A percentile compares a stretch with the other conserved stretches of the same genome.
phyloP scores from a whole-genome alignment of 2,329 filamentous ascomycete genomes.

The Coniochaeta hoffmannii region DNA sequence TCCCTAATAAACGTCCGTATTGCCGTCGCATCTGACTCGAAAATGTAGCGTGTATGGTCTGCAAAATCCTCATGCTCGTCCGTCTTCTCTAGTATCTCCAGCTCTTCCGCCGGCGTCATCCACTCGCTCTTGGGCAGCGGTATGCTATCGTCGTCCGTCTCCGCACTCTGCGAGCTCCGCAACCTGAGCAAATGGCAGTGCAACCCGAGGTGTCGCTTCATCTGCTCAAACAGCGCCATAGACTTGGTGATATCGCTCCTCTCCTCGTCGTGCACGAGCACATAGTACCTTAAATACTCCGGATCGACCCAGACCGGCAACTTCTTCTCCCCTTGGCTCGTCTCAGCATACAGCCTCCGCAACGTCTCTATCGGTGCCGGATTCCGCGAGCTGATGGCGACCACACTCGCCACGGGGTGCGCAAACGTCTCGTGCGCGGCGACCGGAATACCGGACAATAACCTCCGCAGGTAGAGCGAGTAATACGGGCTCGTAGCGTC shows the following conservation, averaged over 20 bases:
- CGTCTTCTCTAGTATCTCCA: constrained; percentile 63
- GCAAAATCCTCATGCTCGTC: constrained; percentile 64
- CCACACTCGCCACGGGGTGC: constrained; percentile 89
- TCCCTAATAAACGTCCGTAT: constrained; percentile 87
- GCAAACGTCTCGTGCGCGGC: constrained; percentile 87
- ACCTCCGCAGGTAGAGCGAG: constrained; percentile 71
- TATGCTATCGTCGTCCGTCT: constrained; percentile 87
- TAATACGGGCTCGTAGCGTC: constrained; percentile 70
- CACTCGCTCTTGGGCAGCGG: constrained; percentile 77
- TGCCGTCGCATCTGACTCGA: constrained; percentile 84
- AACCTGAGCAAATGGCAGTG: constrained; percentile 89
- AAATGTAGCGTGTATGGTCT: constrained; percentile 70
- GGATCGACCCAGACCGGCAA: constrained; percentile 82
- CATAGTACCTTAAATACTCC: constrained; percentile 92
- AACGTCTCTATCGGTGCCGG: constrained; percentile 79
- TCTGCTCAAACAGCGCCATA: constrained; percentile 88
- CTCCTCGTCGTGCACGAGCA: constrained; percentile 94
- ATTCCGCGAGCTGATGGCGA: constrained; percentile 89
- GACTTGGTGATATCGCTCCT: constrained; percentile 86
- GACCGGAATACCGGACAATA: constrained; percentile 73
- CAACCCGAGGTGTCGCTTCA: constrained; percentile 96
- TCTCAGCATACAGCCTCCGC: constrained; percentile 73
- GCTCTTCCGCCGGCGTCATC: constrained; percentile 80
- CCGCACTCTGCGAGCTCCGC: constrained; percentile 74
- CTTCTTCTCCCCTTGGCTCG: constrained; percentile 66